Evolutionary conservation across 2,329 filamentous ascomycete species (phyloP), one percentile per base, ranked within the genome.

Genomic region (Podosphaera fusca): DNA sequence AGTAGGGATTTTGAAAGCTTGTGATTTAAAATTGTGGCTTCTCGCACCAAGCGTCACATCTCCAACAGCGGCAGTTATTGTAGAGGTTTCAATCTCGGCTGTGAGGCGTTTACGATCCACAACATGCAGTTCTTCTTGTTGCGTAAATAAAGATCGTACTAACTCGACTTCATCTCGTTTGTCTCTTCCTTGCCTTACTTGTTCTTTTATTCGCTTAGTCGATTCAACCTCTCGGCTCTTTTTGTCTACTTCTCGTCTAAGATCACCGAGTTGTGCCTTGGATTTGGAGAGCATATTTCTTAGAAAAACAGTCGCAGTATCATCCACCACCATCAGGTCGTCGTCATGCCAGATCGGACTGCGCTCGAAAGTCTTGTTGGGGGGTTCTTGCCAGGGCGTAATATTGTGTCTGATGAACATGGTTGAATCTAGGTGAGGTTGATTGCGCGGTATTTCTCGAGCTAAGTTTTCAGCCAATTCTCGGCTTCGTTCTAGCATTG

Each of bases 1-100:
- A 3, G 92, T 98, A 0, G 94, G 94, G 59, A 98, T 95, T 69
- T 96, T 96, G 76, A 96, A 98, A 0, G 92, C 96, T 67, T 96
- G 88, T n/a, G 87, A 82, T 70, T 94, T 95, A 77, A 98, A 98
- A 66, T 94, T 92, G 73, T 98, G 92, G 66, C 89, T 95, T 68
- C 87, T 87, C 9, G 89, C 89, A 21, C 90, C 90, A 29, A 95
- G 74, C 1, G 89, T 95, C 57, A 98, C 78, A 67, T 98, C 92
- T 40, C 92, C 92, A 2, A 95, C 90, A 0, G 82, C 85, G 8
- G 82, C 75, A n/a, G 87, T 90, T 66, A 98, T 94, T 1, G 89
- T 95, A 1, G 85, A 84, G 7, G 89, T 89, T 70, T 98, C 92
- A 14, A 95, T 84, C 69, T 96, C 92, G 40, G 87, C 87, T 2